Percentiles rank a stretch among this genome's conserved stretches.
Conservation (phyloP, 2,329 filamentous ascomycete species). For the Coniosporium tulheliwenetii region DNA sequence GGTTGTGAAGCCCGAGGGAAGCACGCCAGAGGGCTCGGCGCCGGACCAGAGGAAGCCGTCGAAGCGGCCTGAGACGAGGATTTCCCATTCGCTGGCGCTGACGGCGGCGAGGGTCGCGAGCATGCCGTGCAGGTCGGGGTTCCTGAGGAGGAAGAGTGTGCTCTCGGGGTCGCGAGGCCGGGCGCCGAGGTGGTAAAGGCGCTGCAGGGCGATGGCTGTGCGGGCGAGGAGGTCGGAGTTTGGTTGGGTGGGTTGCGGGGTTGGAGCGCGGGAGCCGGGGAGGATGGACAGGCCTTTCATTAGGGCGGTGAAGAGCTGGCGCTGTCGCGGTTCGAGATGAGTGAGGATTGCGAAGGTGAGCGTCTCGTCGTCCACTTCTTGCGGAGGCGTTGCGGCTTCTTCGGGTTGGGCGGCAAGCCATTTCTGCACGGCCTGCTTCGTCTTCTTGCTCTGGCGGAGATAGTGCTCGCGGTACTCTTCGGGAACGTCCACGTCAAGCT, state of each 20-base stretch:
- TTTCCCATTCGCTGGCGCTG: conserved; percentile 89
- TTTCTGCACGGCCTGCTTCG: conserved; percentile 74
- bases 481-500: conserved; percentile 85
- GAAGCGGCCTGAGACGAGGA: conserved; percentile 82
- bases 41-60: conserved; percentile 93
- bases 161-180: conserved; percentile 73
- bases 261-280: conserved; percentile 46
- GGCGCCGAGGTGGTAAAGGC: conserved; percentile 61
- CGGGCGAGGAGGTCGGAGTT: conserved; percentile 62
- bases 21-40: conserved; percentile 37
- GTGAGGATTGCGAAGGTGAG: conserved; percentile 87
- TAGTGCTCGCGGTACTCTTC: conserved; percentile 91
- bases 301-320: conserved; percentile 69
- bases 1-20: background rate
- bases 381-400: conserved; percentile 56
- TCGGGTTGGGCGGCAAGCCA: conserved; percentile 77
- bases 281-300: conserved; percentile 43
- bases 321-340: conserved; percentile 59
- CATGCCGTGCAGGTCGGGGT: conserved; percentile 68
- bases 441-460: conserved; percentile 80
- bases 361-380: conserved; percentile 89
- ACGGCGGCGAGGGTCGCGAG: conserved; percentile 79
- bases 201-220: conserved; percentile 63
- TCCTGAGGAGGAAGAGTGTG: conserved; percentile 71
- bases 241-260: conserved; percentile 44